Conservation (phyloP, 75 land plant species). For the Cunninghamia lanceolata region DNA sequence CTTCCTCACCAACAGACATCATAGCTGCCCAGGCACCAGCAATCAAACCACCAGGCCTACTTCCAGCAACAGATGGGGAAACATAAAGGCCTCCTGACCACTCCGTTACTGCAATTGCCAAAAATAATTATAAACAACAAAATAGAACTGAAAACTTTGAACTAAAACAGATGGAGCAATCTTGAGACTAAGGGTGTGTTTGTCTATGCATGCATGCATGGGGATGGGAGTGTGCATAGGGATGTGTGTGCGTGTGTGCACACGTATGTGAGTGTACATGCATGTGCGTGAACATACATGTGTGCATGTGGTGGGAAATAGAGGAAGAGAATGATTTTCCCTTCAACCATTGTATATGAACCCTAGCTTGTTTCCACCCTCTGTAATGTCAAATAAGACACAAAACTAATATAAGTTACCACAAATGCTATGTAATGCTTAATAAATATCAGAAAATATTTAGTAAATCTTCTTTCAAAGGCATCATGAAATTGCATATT, state of each 20-base stretch:
- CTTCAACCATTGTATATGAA: no score
- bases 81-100: constrained; percentile 98
- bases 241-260: no score
- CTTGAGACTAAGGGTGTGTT: neutral
- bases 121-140: neutral
- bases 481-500: no score
- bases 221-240: no score
- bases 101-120: constrained; percentile 75
- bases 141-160: neutral
- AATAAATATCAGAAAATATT: no score
- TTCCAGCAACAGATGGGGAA: constrained; percentile 98
- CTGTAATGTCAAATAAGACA: neutral
- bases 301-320: no score
- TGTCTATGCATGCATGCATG: neutral
- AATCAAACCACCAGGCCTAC: constrained; percentile 87
- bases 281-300: no score
- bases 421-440: neutral
- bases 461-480: no score
- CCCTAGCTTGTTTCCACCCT: neutral
- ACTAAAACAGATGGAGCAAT: neutral
- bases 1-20: constrained; percentile 88
- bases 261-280: no score
- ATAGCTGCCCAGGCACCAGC: constrained; percentile 99
- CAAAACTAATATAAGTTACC: neutral
- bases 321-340: no score